Conservation (phyloP, 2,329 filamentous ascomycete genomes). For the Neophaeococcomyces mojaviensis region DNA sequence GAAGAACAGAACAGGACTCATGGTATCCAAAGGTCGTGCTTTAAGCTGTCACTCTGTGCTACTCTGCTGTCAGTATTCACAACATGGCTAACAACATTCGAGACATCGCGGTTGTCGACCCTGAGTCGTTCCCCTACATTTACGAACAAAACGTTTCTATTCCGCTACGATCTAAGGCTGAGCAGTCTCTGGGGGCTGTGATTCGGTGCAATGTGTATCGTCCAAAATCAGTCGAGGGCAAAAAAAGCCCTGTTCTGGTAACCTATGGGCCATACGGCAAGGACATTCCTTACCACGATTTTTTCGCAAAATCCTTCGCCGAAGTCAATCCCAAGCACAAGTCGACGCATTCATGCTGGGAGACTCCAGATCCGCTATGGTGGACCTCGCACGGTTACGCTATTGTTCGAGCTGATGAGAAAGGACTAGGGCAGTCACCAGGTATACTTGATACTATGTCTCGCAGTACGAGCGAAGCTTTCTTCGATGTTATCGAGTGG, state of each 20-base stretch:
- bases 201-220: constrained; percentile 47
- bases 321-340: constrained; percentile 50
- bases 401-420: constrained; percentile 48
- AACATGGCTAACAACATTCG: too few species aligned
- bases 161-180: too few species aligned
- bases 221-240: constrained; percentile 35
- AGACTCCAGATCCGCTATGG: constrained; percentile 51
- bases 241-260: constrained; percentile 51
- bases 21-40: too few species aligned
- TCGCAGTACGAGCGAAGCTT: constrained; percentile 43
- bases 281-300: constrained; percentile 56
- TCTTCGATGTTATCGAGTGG: constrained; percentile 48
- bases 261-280: constrained; percentile 71
- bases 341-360: constrained; percentile 50
- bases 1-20: too few species aligned
- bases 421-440: constrained; percentile 45
- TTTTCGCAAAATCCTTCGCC: constrained; percentile 44
- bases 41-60: too few species aligned
- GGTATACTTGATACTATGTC: constrained; percentile 49
- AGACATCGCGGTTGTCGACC: too few species aligned
- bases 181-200: too few species aligned
- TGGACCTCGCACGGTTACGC: constrained; percentile 51
- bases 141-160: too few species aligned
- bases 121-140: too few species aligned
- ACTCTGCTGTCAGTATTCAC: too few species aligned